phyloP scores from a whole-genome alignment of 2,329 filamentous ascomycete species.

The Volutella citrinella region DNA sequence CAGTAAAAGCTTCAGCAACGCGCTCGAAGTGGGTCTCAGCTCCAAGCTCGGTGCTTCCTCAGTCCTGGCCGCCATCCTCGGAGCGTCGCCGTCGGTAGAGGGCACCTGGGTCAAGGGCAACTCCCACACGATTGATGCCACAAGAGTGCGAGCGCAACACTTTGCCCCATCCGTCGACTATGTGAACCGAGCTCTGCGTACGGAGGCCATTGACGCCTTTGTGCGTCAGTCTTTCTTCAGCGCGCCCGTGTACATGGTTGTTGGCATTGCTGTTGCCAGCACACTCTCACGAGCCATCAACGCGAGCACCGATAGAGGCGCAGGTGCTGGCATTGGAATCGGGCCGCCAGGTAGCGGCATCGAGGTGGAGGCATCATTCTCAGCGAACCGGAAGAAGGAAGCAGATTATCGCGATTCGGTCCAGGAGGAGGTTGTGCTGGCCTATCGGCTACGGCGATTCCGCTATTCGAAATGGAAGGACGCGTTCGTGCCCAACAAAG shows the following conservation, averaged over 20 bases:
- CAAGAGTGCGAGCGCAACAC: no score
- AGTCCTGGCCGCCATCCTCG: slow-evolving; percentile 12
- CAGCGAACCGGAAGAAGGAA: slow-evolving; percentile 5
- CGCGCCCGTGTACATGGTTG: slow-evolving; percentile 13
- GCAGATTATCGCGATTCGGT: slow-evolving; percentile 7
- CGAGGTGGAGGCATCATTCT: slow-evolving; percentile 11
- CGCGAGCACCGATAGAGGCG: slow-evolving; percentile 5
- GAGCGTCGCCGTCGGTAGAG: slow-evolving; percentile 8
- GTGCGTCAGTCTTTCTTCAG: slow-evolving; percentile 10
- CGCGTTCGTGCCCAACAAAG: slow-evolving; percentile 3
- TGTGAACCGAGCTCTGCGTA: no score
- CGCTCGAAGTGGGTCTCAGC: slow-evolving; percentile 6
- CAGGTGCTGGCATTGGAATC: slow-evolving; percentile 9
- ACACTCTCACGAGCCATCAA: slow-evolving; percentile 3
- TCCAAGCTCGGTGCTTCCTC: slow-evolving; percentile 11
- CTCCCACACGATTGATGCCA: no score
- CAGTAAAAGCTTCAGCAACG: slow-evolving; percentile 12
- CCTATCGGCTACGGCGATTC: slow-evolving; percentile 12
- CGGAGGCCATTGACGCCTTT: no score
- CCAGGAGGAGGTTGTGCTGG: slow-evolving; percentile 10
- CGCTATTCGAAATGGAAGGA: slow-evolving; percentile 11
- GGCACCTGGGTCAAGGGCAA: slow-evolving; percentile 9
- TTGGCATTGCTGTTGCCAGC: slow-evolving; percentile 12
- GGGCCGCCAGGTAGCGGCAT: slow-evolving; percentile 12
- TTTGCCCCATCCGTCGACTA: no score